Evolutionary conservation across 495 filamentous ascomycete genomes (phyloP), one percentile per base, ranked within the genome.

Genomic region (Arthonia radiata): DNA sequence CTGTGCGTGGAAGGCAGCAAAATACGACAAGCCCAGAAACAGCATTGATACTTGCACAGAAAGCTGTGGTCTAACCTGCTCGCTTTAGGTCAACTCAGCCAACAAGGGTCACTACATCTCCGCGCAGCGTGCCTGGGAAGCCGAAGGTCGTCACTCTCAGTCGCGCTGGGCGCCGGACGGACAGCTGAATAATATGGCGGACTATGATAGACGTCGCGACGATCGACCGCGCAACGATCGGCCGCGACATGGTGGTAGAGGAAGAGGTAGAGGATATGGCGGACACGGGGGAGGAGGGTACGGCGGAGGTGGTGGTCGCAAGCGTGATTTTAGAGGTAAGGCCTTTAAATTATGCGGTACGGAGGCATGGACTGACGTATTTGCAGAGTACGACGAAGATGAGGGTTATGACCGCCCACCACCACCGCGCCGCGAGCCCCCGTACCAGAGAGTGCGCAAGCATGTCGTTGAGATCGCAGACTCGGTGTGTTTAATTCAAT

Each of bases 401-500:
- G 67, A 81, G 39, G 68, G 80, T 27, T 57, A 63, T 38, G 68
- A 76, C 36, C 68, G 74, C 37, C 62, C 64, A 26, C 61, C 61
- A n/a, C 71, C 71, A 37, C 62, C 77, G 30, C 67, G 76, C 23
- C 64, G 73, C 41, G 75, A 82, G 33, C 74, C 86, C 10, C 49
- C 72, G 12, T 57, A 64, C 32, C 62, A 69, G 23, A 74, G 70
- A 40, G 50, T 92, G 29, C 73, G 79, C 37, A 75, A 72, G 35
- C 72, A 82, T 46, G 57, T 91, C 11, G 55, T 91, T 17, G 53
- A 62, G 16, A 71, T 94, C 39, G 82, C 82, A 25, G 81, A 91
- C 57, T 82, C 76, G 32, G 63, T 70, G 57, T 29, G 57, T 34
- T 15, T 15, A 10, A 18, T 2, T 4, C 4, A n/a, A n/a, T n/a